Percentiles rank a stretch among this genome's conserved stretches.
These are phyloP conservation scores for Saturnispora mendoncae DNA, from an alignment of 805 yeast genomes.

Conservation along the genomic window DNA sequence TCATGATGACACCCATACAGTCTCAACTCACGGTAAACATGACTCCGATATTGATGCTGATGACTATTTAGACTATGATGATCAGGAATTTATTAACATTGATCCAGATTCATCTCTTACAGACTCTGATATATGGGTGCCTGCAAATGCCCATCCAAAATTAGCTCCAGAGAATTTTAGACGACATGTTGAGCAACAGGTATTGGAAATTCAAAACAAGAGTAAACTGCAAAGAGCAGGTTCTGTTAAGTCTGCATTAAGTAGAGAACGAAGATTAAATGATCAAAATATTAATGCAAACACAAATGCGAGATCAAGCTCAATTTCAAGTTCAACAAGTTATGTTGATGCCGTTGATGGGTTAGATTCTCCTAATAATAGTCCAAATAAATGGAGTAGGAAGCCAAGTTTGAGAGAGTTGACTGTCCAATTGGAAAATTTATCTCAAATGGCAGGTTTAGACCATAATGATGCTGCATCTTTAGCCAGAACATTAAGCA, in stretches of 20 bases:
- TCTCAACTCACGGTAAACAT: background rate
- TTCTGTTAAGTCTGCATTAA: conserved; percentile 22
- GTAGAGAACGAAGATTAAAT: conserved; percentile 16
- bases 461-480: conserved; percentile 76
- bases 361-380: conserved; percentile 6
- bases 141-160: conserved; percentile 89
- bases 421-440: conserved; percentile 63
- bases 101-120: conserved; percentile 13
- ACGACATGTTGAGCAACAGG: conserved; percentile 54
- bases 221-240: conserved; percentile 29
- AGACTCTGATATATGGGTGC: conserved; percentile 65
- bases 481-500: conserved; percentile 68
- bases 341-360: conserved; percentile 8
- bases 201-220: conserved; percentile 35
- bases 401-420: conserved; percentile 62
- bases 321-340: conserved; percentile 2
- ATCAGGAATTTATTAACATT: conserved; percentile 14
- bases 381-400: conserved; percentile 3
- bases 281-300: background rate
- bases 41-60: conserved; percentile 6
- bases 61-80: conserved; percentile 21
- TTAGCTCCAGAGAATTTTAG: conserved; percentile 85
- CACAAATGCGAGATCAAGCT: background rate
- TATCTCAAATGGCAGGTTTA: conserved; percentile 71
- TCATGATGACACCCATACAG: background rate